Conservation (phyloP, 2,329 filamentous ascomycete species). For the Botrytis porri region DNA sequence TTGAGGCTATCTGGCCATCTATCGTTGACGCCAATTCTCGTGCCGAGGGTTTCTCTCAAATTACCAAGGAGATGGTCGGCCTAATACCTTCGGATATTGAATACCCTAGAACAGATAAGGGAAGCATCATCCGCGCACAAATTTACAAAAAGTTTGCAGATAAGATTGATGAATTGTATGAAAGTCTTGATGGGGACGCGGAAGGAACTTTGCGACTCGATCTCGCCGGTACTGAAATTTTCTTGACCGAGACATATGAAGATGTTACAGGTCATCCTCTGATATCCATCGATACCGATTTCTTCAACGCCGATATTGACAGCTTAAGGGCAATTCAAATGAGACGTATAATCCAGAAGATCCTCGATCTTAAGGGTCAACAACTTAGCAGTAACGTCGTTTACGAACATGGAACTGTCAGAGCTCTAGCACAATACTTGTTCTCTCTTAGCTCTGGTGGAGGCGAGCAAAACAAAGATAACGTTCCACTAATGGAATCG, state of each 20-base stretch:
- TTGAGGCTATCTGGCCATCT: slow-evolving; percentile 49
- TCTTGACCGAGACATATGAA: slow-evolving; percentile 31
- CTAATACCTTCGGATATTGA: slow-evolving; percentile 45
- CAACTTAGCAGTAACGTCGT: slow-evolving; percentile 54
- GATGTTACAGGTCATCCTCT: slow-evolving; percentile 19
- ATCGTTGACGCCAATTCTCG: slow-evolving; percentile 51
- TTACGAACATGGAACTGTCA: slow-evolving; percentile 54
- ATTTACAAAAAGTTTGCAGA: slow-evolving; percentile 47
- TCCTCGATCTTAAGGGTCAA: slow-evolving; percentile 48
- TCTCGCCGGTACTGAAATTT: slow-evolving; percentile 36
- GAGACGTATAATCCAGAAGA: slow-evolving; percentile 50
- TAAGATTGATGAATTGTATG: slow-evolving; percentile 45
- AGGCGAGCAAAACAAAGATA: slow-evolving; percentile 38
- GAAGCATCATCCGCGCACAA: slow-evolving; percentile 50
- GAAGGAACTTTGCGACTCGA: slow-evolving; percentile 28
- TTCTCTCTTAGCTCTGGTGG: slow-evolving; percentile 39
- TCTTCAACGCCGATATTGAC: slow-evolving; percentile 58
- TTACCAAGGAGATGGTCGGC: slow-evolving; percentile 52
- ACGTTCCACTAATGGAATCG: slow-evolving; percentile 43
- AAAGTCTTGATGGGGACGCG: slow-evolving; percentile 32
- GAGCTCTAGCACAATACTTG: slow-evolving; percentile 46
- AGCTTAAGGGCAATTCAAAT: slow-evolving; percentile 57
- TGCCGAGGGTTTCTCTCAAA: slow-evolving; percentile 51
- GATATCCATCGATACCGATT: slow-evolving; percentile 47
- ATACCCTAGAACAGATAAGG: slow-evolving; percentile 53